Evolutionary conservation across 768 basidiomycete genomes (phyloP), one percentile per base, ranked within the genome.

Genomic region (Leccinum barrowsii): DNA sequence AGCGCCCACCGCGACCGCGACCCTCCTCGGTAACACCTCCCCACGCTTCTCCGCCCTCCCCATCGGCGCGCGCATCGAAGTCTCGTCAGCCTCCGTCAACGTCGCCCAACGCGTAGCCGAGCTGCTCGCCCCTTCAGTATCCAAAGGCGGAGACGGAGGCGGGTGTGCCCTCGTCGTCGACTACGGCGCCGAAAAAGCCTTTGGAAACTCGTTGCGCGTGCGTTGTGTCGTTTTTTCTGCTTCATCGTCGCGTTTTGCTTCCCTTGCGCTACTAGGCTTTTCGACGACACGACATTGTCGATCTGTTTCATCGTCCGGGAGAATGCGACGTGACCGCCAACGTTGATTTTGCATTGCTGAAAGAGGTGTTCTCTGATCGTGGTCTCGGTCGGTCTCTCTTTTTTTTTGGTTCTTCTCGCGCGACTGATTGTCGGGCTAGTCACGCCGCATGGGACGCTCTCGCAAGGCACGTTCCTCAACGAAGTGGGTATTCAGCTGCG

Each of bases 291-390:
- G 80, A 86, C 58, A 84, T 93, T 13, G 89, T 91, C 1, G 89
- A 95, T 69, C 78, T 91, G 4, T 96, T 98, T 67, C 79, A 89
- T 54, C 76, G 80, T 10, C 94, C 95, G 0, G 97, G 97, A 17
- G 81, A 90, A 44, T 89, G 90, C 44, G 97, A 99, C 72, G 75
- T 98, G 50, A 99, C 97, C 0, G 87, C 90, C n/a, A 97, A 98
- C 67, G 96, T 99, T 50, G 95, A 99, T 74, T 98, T 98, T 73
- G 83, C 86, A 0, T 92, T 90, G 70, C 78, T 98, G 49, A 80
- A 82, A 67, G 93, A 97, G 74, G 86, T 91, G 0, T 77, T 94
- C 61, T 69, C 71, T 1, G 85, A 82, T 55, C 74, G 84, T 3
- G 89, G 92, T 90, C 40, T 58, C 26, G 82, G 70, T 21, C 34